Evolutionary conservation across 106 monocot species (phyloP).

Genomic region (Dendrobium nobile): DNA sequence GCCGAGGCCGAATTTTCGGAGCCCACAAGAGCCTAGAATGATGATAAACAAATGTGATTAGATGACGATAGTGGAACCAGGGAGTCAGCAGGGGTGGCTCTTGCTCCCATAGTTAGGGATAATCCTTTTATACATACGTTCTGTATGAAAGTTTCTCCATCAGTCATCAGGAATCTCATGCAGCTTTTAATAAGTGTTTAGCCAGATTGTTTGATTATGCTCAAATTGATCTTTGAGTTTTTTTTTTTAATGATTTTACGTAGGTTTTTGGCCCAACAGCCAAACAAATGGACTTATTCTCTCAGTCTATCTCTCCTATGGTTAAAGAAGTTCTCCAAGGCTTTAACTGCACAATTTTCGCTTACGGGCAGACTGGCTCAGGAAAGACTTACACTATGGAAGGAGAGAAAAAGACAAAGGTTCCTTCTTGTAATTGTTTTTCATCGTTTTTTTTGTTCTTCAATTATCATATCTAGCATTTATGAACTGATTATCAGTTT

Average conservation of each 20-base stretch:
- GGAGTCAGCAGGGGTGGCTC: too few relatives aligned
- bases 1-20: too few relatives aligned
- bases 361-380: conserved; percentile 65
- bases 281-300: conserved; percentile 49
- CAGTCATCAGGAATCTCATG: too few relatives aligned
- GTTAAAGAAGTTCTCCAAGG: conserved; percentile 62
- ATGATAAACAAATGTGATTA: too few relatives aligned
- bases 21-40: too few relatives aligned
- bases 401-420: conserved; percentile 43
- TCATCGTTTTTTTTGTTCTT: too few relatives aligned
- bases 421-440: neutral
- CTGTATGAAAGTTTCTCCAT: too few relatives aligned
- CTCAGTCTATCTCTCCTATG: conserved; percentile 45
- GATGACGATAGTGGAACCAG: too few relatives aligned
- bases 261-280: conserved; percentile 66
- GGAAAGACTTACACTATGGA: conserved; percentile 76
- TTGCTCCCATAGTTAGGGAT: too few relatives aligned
- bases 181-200: neutral
- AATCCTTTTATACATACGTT: too few relatives aligned
- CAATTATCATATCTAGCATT: neutral
- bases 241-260: neutral
- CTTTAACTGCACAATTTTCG: conserved; percentile 68
- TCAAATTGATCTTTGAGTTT: too few relatives aligned
- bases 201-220: neutral
- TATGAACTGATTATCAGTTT: neutral